Evolutionary conservation across 1,284 basidiomycete species (phyloP), one percentile per base, ranked within the genome.

Genomic region (Trichosporon sp.): DNA sequence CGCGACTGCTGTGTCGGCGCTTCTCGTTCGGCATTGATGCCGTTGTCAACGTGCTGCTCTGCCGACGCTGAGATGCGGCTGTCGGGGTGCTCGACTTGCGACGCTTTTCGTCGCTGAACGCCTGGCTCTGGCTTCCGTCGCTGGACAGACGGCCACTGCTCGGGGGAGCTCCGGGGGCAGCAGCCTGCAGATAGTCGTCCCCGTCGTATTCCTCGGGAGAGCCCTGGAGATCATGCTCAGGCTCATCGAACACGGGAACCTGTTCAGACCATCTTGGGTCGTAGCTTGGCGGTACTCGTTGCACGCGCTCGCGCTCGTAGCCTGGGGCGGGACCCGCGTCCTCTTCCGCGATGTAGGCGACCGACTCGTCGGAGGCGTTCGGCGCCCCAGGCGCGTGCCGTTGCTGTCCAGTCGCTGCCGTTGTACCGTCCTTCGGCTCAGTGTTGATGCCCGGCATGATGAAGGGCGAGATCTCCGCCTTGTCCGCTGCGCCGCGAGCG

Each of bases 261-360:
- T 56, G 51, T 21, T 56, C 51, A 4, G 51, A 56, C 51, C 51
- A 56, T 26, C 51, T 6, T 16, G 51, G 51, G 51, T 56, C 51
- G n/a, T 56, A 56, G 51, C 51, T 56, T 11, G 51, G 51, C 19
- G 51, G 51, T 5, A 56, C 51, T 7, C 19, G 19, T 7, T 31
- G 51, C 19, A 56, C 51, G 51, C 51, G 51, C 51, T 56, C 51
- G 19, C 51, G 51, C 51, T 56, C 51, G 7, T 46, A 46, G 16
- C 43, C 43, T 5, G 43, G 43, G 3, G 43, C 43, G 1, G 43
- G 43, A 10, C 43, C 43, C 16, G 43, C 43, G 16, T 46, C 43
- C 43, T 46, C 43, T 11, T 46, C 43, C 4, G 43, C 43, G 16
- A 46, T 46, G 43, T 46, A 46, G 8, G 43, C 43, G 3, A 46